Base-by-base conservation (phyloP, 768 basidiomycete species). In the Hemileccinum rubropunctum region DNA sequence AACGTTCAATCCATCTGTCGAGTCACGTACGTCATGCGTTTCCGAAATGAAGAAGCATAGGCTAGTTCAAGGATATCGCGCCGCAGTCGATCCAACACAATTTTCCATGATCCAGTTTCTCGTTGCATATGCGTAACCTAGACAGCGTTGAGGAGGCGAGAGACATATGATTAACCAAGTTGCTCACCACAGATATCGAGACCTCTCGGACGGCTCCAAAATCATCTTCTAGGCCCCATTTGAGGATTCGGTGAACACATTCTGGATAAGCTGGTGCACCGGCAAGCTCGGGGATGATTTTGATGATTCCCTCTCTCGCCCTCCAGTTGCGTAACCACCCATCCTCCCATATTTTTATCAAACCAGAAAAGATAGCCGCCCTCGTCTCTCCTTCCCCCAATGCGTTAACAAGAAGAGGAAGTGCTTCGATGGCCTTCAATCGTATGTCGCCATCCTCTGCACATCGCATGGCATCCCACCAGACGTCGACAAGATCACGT, bases 121-220 rank as follows among this genome's bases (percentile, higher is more conserved):
- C 62, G 59, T 68, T 76, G 76, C 43, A 82, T 65, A 34, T 60
- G 66, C 14, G 82, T 74, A 49, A 86, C 68, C 76, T 88, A 54
- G 32, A 67, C 50, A 32, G 57, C 45, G 50, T 52, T 48, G 35
- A 42, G 38, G 57, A 30, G 28, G 28, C 23, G 28, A 18, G 53
- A 6, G 13, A 60, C 49, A 46, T 13, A 26, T 21, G 56, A 35
- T 37, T 18, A 28, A 50, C 14, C 58, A 45, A 51, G 23, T 23
- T 51, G 47, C 92, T 69, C 64, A 91, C 89, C 58, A 73, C 72
- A 34, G 68, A 63, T 20, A 91, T 76, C 2, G 86, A 88, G 34
- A 82, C 79, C 60, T 91, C 88, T 46, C 95, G 74, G 4, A 98
- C 92, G 32, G 87, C 83, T n/a, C 91, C 86, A 46, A 91, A 89